These are phyloP conservation scores for Populus hybrid DNA, from an alignment of 441 rosid genomes.

Conservation along the genomic window DNA sequence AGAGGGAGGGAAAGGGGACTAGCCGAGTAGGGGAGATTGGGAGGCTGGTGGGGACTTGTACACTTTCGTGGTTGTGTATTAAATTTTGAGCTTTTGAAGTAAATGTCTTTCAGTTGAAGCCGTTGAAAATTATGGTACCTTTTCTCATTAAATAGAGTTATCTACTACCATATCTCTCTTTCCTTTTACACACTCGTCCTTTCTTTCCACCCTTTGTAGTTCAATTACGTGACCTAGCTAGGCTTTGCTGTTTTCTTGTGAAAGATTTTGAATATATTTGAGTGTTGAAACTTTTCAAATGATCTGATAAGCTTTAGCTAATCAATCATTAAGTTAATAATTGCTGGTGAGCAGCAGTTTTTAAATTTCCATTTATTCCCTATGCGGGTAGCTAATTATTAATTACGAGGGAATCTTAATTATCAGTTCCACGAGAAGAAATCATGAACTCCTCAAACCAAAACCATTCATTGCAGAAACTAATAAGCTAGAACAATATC, in stretches of 20 bases:
- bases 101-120: slow-evolving; percentile 28
- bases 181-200: neutral
- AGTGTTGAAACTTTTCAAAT: slow-evolving; percentile 5
- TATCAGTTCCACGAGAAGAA: neutral
- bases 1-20: neutral
- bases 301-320: neutral
- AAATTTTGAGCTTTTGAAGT: slow-evolving; percentile 26
- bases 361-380: neutral
- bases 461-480: neutral
- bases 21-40: slow-evolving; percentile 3
- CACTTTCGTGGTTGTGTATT: slow-evolving; percentile 18
- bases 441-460: too few relatives aligned
- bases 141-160: neutral
- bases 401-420: slow-evolving; percentile 3
- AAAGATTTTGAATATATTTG: neutral
- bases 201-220: neutral
- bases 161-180: neutral
- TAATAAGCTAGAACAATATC: too few relatives aligned
- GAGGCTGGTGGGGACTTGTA: slow-evolving; percentile 24
- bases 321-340: neutral
- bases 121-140: slow-evolving; percentile 18
- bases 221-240: slow-evolving; percentile 1
- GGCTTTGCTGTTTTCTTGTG: neutral
- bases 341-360: neutral
- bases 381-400: neutral